phyloP scores from a whole-genome alignment of 768 basidiomycete genomes.

The Leucocoprinus sp. region DNA sequence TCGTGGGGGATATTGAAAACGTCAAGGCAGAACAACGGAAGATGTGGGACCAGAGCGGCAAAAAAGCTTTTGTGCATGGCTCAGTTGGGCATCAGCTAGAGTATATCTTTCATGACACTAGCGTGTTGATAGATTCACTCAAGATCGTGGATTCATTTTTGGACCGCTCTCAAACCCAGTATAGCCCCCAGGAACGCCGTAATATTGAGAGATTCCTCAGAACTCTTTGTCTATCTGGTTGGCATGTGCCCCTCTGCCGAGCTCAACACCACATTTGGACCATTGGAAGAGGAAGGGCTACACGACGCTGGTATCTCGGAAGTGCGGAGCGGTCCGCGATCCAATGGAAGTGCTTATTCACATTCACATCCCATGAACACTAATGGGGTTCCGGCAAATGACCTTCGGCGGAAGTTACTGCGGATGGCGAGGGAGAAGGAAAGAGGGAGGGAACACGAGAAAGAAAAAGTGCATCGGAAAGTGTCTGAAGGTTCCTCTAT shows the following conservation, averaged over 20 bases:
- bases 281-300: conserved; percentile 38
- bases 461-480: conserved; percentile 16
- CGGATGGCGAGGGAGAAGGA: conserved; percentile 63
- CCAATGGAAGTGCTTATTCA: conserved; percentile 32
- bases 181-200: conserved; percentile 70
- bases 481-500: conserved; percentile 25
- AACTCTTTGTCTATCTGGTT: conserved; percentile 72
- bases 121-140: conserved; percentile 79
- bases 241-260: conserved; percentile 64
- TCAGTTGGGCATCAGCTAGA: conserved; percentile 66
- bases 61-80: conserved; percentile 34
- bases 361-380: conserved; percentile 32
- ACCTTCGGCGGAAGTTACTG: conserved; percentile 73
- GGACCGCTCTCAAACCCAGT: conserved; percentile 74
- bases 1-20: conserved; percentile 72
- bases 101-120: conserved; percentile 68
- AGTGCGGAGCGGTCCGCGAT: conserved; percentile 39
- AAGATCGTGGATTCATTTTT: conserved; percentile 89
- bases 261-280: conserved; percentile 55
- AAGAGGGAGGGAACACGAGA: conserved; percentile 19
- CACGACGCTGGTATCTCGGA: conserved; percentile 25
- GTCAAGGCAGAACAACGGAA: conserved; percentile 52
- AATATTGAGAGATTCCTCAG: conserved; percentile 81
- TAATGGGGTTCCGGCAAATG: conserved; percentile 48
- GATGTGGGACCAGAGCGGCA: conserved; percentile 26